These are phyloP conservation scores for Cystobasidium slooffiae DNA, from an alignment of 1,284 basidiomycete genomes.

Conservation along the genomic window DNA sequence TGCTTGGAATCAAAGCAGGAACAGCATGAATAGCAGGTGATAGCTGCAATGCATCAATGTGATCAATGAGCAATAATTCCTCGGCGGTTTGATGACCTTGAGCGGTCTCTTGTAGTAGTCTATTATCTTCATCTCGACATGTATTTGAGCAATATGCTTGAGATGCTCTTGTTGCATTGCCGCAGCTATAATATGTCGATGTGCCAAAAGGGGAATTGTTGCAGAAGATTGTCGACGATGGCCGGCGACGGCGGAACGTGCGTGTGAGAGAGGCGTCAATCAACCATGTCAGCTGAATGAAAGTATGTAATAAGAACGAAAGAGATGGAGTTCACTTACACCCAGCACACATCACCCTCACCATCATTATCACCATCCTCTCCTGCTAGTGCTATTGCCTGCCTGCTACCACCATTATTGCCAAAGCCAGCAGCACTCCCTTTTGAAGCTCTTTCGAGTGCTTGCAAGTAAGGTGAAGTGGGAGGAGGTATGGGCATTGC, in stretches of 20 bases:
- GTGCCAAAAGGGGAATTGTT: neutral
- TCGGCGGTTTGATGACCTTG: neutral
- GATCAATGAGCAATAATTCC: neutral
- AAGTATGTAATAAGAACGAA: neutral
- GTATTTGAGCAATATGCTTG: constrained; percentile 41
- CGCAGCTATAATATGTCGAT: constrained; percentile 22
- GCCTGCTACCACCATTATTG: constrained; percentile 4
- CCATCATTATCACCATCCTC: constrained; percentile 4
- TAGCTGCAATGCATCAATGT: neutral
- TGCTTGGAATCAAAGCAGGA: constrained; percentile 29
- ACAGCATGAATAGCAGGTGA: constrained; percentile 30
- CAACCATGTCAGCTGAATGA: too few relatives aligned
- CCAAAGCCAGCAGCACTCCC: neutral
- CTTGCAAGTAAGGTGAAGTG: constrained; percentile 40
- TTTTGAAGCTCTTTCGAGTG: constrained; percentile 28
- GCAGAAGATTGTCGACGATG: neutral
- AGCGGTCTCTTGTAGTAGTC: neutral
- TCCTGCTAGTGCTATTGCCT: constrained; percentile 17
- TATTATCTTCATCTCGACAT: constrained; percentile 19
- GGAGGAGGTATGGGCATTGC: constrained; percentile 20
- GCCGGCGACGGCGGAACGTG: constrained; percentile 17
- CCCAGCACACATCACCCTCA: constrained; percentile 26
- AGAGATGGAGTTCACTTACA: constrained; percentile 4
- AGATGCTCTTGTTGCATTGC: constrained; percentile 30
- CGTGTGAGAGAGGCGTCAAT: neutral